A percentile compares a stretch with the other conserved stretches of the same genome.
phyloP scores from a whole-genome alignment of 768 basidiomycete species.

The Hortiboletus flavorubellus region DNA sequence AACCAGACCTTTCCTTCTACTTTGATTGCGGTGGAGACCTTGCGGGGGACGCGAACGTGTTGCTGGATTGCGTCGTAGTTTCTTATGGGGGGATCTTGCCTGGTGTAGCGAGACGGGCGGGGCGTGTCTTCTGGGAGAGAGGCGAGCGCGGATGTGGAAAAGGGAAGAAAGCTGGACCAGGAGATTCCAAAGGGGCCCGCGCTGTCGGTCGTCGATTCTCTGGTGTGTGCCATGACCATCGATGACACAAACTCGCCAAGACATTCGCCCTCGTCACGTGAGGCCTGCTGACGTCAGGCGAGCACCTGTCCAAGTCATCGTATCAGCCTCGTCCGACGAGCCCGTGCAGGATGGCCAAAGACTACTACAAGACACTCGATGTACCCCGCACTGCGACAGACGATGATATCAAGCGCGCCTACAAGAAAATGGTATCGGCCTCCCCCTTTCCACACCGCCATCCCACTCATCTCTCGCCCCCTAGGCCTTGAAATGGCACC shows the following conservation, averaged over 20 bases:
- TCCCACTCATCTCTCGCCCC: background rate
- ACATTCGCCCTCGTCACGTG: constrained; percentile 5
- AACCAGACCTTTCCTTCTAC: constrained; percentile 98
- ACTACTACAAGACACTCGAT: constrained; percentile 88
- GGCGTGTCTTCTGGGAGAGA: constrained; percentile 41
- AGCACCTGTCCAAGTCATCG: constrained; percentile 21
- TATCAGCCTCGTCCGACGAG: background rate
- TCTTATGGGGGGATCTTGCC: constrained; percentile 61
- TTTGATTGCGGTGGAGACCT: constrained; percentile 74
- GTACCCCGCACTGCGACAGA: constrained; percentile 69
- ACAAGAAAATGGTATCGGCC: constrained; percentile 81
- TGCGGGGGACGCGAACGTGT: constrained; percentile 73
- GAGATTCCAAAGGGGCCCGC: constrained; percentile 47
- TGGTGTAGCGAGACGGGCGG: constrained; percentile 49
- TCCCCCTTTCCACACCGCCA: background rate
- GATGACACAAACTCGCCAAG: background rate
- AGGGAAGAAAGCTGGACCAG: constrained; percentile 65
- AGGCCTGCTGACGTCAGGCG: constrained; percentile 28
- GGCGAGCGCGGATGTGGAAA: constrained; percentile 61
- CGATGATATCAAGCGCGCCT: constrained; percentile 89
- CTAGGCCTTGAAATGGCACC: constrained; percentile 92
- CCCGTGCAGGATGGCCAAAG: constrained; percentile 43
- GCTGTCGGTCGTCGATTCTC: constrained; percentile 9
- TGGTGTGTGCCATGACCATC: constrained; percentile 16
- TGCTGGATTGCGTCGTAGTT: constrained; percentile 76